Conservation (phyloP, 2,329 filamentous ascomycete species). For the Trichoderma aggressivum region DNA sequence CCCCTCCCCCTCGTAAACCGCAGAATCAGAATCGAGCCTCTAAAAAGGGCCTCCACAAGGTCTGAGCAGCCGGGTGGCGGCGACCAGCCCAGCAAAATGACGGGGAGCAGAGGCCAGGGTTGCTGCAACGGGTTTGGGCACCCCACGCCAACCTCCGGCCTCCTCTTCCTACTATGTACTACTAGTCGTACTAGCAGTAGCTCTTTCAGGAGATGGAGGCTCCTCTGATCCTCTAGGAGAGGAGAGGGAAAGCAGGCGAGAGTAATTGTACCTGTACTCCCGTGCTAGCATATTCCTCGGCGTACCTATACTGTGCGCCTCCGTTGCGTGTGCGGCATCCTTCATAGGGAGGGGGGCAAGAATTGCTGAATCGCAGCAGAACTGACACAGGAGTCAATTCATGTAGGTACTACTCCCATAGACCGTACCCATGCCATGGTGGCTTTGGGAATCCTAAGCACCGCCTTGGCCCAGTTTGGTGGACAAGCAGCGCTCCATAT, state of each 20-base stretch:
- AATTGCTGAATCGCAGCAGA: neutral
- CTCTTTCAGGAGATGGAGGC: slow-evolving; percentile 13
- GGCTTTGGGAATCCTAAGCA: neutral
- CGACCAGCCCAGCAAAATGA: slow-evolving; percentile 17
- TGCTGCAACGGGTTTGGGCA: slow-evolving; percentile 16
- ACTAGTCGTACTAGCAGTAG: neutral
- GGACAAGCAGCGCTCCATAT: neutral
- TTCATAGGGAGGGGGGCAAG: neutral
- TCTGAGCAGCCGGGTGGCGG: slow-evolving; percentile 16
- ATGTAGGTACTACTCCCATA: neutral
- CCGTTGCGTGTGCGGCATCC: neutral
- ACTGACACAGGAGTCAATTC: neutral
- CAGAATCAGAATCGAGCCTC: slow-evolving; percentile 18
- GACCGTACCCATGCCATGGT: neutral
- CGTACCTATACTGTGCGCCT: neutral
- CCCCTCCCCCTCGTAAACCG: slow-evolving; percentile 8
- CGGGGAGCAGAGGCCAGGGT: slow-evolving; percentile 18
- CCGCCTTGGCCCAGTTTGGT: neutral
- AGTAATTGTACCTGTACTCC: neutral
- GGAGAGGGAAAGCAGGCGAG: neutral
- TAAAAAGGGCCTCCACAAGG: slow-evolving; percentile 14
- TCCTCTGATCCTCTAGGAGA: slow-evolving; percentile 6
- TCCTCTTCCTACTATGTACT: neutral
- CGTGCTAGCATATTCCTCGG: neutral
- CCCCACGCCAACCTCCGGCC: slow-evolving; percentile 17